Evolutionary conservation across 2,329 filamentous ascomycete genomes (phyloP), one percentile per base, ranked within the genome.

Genomic region (Cercospora brassicicola): DNA sequence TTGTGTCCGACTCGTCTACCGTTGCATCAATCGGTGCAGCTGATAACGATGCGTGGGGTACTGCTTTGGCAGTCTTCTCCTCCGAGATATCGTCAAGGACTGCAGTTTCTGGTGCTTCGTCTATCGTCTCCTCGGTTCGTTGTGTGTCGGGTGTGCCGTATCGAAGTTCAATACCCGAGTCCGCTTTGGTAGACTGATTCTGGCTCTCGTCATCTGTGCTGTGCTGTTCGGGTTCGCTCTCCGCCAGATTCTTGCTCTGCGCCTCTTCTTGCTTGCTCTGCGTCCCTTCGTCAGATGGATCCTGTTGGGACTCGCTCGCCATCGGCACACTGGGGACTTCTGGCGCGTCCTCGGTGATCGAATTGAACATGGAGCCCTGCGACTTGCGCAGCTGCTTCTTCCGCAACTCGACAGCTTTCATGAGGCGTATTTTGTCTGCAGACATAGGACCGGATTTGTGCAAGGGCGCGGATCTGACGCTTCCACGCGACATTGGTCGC

Each of bases 341-440:
- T 10, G 73, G 69, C 3, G 63, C 45, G 26, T 72, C 69, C 15
- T 73, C 72, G 20, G 69, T 63, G 28, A 68, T 48, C 1, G 64
- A 23, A 11, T 9, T 64, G 48, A 56, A 61, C 18, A 53, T 65
- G 3, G 63, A 55, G 15, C 64, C 33, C 30, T 68, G 70, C 51
- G 74, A 73, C 70, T 77, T 75, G 68, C 76, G 71, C 76, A 90
- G 89, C 79, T 93, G 93, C 80, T 91, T 93, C 80, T 96, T 95
- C 62, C 94, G 87, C 73, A 97, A 81, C 79, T 97, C 91, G 81
- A 97, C 86, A 7, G 95, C 95, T 82, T 96, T 97, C 92, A 97
- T 94, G 70, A 99, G 83, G 64, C 95, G 87, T 69, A 92, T 89
- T 82, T 96, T 98, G 79, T 99, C 95, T 0, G 92, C 92, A 1